Base-by-base conservation (phyloP, 1,284 basidiomycete genomes). In the Cryptococcus jaspeensis region DNA sequence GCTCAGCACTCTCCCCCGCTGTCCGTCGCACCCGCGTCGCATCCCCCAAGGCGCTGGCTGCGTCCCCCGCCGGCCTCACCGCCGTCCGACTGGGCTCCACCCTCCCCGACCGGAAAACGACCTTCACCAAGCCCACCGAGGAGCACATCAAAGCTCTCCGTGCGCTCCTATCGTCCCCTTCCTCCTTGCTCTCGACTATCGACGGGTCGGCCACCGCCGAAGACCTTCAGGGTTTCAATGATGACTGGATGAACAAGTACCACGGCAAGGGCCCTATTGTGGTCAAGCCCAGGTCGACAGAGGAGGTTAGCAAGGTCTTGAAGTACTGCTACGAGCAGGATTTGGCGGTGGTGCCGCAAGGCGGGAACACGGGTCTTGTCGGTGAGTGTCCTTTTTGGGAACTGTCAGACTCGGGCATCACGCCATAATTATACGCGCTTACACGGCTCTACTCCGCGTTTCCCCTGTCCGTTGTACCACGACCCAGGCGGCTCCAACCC, bases 241-340 rank as follows among this genome's bases (percentile, higher is more conserved):
- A 85, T 66, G 95, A 99, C 76, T 99, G 95, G 95, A 93, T 98
- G 89, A 88, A 89, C 72, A 97, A 97, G 78, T 98, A 96, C 75
- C 84, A 84, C 57, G 96, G 95, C 20, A 80, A 83, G 40, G 85
- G 90, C 20, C 85, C 85, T 32, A 89, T 92, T 23, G 89, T 99
- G 15, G 81, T 98, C 60, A 92, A 89, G 75, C 95, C 95, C 13
- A 90, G 87, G 70, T 87, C 88, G 1, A 90, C 91, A 0, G 79
- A 89, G 63, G 87, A 99, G 78, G 92, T 98, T 69, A 88, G 89
- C 69, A 81, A 88, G 62, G 88, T 99, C 50, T 81, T 96, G 70
- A 87, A 86, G 73, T 90, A 87, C 80, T 96, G 92, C 77, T 85
- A 87, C 66, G 81, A 87, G 58, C 82, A 85, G 52, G 82, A 84